These are phyloP conservation scores for Boletus mariae DNA, from an alignment of 1,284 basidiomycete genomes.

Conservation along the genomic window DNA sequence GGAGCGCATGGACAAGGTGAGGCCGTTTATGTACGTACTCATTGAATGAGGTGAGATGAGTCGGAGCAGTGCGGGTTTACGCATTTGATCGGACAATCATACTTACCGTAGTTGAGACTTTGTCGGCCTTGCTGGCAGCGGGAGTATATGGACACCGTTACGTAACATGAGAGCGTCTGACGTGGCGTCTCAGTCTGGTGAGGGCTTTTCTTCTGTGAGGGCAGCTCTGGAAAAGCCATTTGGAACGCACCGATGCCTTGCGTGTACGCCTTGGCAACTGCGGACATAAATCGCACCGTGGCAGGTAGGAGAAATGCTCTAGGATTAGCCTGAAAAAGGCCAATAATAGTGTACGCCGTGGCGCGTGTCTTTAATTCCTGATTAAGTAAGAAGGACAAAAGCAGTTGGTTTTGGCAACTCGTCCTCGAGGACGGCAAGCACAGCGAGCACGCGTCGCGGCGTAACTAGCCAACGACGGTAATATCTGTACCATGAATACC, in stretches of 20 bases:
- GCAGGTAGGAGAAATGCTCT: neutral
- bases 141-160: neutral
- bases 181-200: too few species aligned
- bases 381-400: conserved; percentile 1
- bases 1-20: neutral
- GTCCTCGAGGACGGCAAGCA: conserved; percentile 4
- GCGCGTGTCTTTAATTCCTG: neutral
- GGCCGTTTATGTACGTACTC: conserved; percentile 6
- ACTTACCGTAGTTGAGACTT: neutral
- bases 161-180: neutral
- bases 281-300: neutral
- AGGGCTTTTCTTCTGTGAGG: too few species aligned
- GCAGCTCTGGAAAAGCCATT: neutral
- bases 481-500: conserved; percentile 19
- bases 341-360: too few species aligned
- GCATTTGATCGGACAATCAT: neutral
- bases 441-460: neutral
- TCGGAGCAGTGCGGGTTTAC: too few species aligned
- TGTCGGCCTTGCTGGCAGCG: neutral
- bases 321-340: neutral
- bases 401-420: neutral
- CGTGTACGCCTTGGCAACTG: neutral
- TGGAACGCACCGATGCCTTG: neutral
- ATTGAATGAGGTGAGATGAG: neutral
- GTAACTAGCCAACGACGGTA: neutral